Evolutionary conservation across 31 red algal genomes (phyloP).

Genomic region (Endocladia muricata): DNA sequence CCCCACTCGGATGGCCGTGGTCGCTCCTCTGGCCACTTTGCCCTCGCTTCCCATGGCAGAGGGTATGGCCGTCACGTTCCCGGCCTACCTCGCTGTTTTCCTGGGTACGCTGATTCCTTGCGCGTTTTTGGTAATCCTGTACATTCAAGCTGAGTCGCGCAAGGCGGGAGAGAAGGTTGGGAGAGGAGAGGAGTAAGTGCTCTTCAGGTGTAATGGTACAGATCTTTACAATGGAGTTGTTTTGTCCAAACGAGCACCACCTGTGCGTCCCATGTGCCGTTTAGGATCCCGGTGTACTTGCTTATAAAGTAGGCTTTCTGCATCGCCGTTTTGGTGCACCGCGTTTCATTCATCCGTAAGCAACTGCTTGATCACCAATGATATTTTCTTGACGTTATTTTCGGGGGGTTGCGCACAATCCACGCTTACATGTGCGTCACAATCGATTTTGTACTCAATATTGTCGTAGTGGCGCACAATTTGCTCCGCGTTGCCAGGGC

Average conservation of each 20-base stretch:
- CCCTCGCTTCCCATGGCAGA: conserved; percentile 58
- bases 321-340: background rate
- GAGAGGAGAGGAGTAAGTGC: conserved; percentile 41
- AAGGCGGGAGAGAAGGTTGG: conserved; percentile 81
- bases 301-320: conserved; percentile 19
- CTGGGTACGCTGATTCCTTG: conserved; percentile 92
- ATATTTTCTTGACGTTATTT: conserved; percentile 47
- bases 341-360: conserved; percentile 30
- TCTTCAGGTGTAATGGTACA: no score
- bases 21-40: conserved; percentile 26
- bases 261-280: no score
- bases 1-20: conserved; percentile 32
- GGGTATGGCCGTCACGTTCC: conserved; percentile 92
- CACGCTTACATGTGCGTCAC: conserved; percentile 54
- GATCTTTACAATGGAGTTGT: background rate
- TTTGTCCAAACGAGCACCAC: no score
- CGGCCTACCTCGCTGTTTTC: conserved; percentile 95
- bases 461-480: conserved; percentile 52
- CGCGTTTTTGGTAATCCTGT: conserved; percentile 95
- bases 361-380: conserved; percentile 43
- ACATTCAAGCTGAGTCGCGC: conserved; percentile 91
- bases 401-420: conserved; percentile 45
- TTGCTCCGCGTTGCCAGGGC: conserved; percentile 51
- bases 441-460: conserved; percentile 61
- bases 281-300: no score